These are phyloP conservation scores for Flaveria robusta DNA, from an alignment of 129 eudicot species.

Conservation along the genomic window DNA sequence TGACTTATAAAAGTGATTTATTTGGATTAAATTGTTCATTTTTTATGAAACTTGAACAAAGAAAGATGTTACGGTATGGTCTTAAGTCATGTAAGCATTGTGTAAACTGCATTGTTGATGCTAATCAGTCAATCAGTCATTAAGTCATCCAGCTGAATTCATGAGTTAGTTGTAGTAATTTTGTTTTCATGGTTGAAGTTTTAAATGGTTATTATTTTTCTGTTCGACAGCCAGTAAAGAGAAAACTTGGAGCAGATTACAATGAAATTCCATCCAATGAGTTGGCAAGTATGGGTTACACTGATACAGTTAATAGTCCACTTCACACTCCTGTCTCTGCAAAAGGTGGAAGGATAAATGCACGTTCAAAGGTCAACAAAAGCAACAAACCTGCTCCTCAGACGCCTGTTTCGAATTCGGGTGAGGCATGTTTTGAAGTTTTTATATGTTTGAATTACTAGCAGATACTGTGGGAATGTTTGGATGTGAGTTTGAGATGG, in stretches of 20 bases:
- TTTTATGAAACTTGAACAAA: not conserved
- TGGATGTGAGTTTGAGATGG: conserved; percentile 1
- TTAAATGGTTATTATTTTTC: conserved; percentile 4
- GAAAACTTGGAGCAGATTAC: conserved; percentile 55
- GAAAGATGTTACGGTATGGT: not conserved
- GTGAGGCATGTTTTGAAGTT: conserved; percentile 47
- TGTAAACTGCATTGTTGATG: not conserved
- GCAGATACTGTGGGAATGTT: not conserved
- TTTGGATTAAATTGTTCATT: not conserved
- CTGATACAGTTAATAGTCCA: conserved; percentile 59
- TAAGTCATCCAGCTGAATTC: not conserved
- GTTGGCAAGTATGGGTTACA: conserved; percentile 50
- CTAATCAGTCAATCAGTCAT: not conserved
- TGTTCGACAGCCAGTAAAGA: conserved; percentile 65
- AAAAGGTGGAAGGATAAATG: conserved; percentile 58
- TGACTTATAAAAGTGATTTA: not conserved
- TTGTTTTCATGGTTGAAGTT: conserved; percentile 12
- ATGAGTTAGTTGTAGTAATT: not conserved
- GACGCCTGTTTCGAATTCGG: conserved; percentile 74
- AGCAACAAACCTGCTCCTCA: conserved; percentile 62
- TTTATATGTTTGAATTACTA: conserved; percentile 13
- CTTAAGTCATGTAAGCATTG: not conserved
- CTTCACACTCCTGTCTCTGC: conserved; percentile 75
- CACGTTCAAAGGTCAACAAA: conserved; percentile 64
- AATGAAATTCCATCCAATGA: conserved; percentile 60